Base-by-base conservation (phyloP, 2,329 filamentous ascomycete species). In the Colletotrichum tamarilloi region DNA sequence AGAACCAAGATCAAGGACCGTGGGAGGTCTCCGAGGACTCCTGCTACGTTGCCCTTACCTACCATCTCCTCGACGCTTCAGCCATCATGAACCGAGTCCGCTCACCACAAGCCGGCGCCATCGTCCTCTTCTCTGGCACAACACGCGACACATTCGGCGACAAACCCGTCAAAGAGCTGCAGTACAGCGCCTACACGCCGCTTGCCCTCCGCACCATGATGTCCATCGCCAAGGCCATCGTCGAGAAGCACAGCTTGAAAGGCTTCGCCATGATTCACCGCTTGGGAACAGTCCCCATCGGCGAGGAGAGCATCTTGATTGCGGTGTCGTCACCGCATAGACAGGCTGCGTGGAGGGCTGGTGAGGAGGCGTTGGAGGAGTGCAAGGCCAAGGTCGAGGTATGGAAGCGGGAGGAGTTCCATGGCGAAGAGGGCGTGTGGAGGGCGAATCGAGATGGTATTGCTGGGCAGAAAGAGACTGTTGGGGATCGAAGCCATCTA, bases 321-420 rank as follows among this genome's bases (percentile, higher is more conserved):
- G 94, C 94, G 1, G 93, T 98, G 4, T 95, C 94, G 56, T 89
- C 94, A 32, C 91, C 93, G 46, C 97, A 98, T 84, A 88, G 97
- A 8, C 90, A 93, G 77, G 94, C 93, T 16, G 95, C 94, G 5
- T 99, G 96, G 96, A 85, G 86, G 77, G 96, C 93, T 0, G 96
- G 94, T 0, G 96, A 98, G 85, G 94, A 97, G 84, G 93, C 95
- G 42, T 84, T 98, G 72, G 96, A 98, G 85, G 86, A 90, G 80
- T 95, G 94, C 79, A 99, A 98, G 85, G 90, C 89, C 68, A 91
- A 88, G 76, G 94, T 94, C n/a, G 97, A 99, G 85, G 92, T 99
- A 55, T 98, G 96, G 96, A 98, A 98, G 85, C 87, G 91, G 76
- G 96, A 98, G 85, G 93, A 95, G 81, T 98, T 98, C 86, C 91